Percentiles rank a stretch among this genome's conserved stretches.
Conservation (phyloP, 1,139 yeast species). For the Hanseniaspora uvarum region DNA sequence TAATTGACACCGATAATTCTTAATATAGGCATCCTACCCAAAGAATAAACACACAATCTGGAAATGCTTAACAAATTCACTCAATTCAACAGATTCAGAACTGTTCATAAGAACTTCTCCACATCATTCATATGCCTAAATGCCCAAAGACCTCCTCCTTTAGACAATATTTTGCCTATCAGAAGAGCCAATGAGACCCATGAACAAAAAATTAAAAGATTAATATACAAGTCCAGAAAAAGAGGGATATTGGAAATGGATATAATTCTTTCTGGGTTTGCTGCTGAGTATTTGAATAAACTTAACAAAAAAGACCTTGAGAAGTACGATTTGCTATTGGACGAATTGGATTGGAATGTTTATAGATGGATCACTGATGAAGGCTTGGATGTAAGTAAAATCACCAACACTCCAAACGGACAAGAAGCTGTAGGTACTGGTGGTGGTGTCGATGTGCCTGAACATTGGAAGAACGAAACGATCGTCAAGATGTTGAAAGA, state of each 20-base stretch:
- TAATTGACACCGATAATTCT: no score
- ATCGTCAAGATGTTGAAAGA: constrained; percentile 60
- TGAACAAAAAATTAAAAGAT: constrained; percentile 71
- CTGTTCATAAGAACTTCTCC: background rate
- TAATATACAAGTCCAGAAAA: constrained; percentile 83
- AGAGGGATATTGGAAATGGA: constrained; percentile 95
- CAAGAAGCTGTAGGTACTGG: constrained; percentile 17
- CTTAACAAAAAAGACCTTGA: constrained; percentile 61
- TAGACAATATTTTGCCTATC: constrained; percentile 55
- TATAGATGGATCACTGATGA: constrained; percentile 58
- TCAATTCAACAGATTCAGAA: background rate
- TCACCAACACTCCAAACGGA: constrained; percentile 49
- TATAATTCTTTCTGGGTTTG: constrained; percentile 71
- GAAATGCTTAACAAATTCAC: background rate
- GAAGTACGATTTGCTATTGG: constrained; percentile 76
- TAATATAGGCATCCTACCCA: no score
- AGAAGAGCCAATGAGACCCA: constrained; percentile 64
- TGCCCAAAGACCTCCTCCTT: constrained; percentile 14
- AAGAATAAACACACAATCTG: no score
- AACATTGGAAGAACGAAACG: constrained; percentile 62
- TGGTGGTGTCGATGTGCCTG: constrained; percentile 55
- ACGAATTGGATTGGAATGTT: constrained; percentile 96
- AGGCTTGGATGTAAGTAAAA: constrained; percentile 49
- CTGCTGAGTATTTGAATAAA: constrained; percentile 54
- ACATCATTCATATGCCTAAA: background rate